Base-by-base conservation (phyloP, 805 yeast species). In the Brettanomyces custersianus region DNA sequence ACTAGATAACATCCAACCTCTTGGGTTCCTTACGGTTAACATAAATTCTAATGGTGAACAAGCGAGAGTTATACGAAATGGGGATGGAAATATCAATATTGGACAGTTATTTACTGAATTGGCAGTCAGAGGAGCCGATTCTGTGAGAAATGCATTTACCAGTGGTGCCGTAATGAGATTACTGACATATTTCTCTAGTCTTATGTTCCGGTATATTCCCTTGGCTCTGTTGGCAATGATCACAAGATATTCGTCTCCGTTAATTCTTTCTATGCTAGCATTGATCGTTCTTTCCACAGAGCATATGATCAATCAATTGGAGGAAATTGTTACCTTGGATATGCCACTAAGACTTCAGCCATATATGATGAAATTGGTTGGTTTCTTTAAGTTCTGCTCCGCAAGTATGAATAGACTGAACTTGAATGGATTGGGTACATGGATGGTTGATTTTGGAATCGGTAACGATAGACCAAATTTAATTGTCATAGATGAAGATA, bases 1-100 rank as follows among this genome's bases (percentile, higher is more conserved):
- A 21, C 40, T 66, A 13, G 39, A 48, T 22, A 21, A 33, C 10
- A 5, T 38, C 5, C 42, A 39, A 6, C 43, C 46, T 4, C 22
- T 47, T n/a, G 46, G 37, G 10, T 37, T 40, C 9, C 28, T 32
- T 5, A 32, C 27, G 28, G 35, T 32, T 6, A 5, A 20, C 12
- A 17, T 32, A 29, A 21, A 32, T 32, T 12, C 19, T 5, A 19
- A 7, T 13, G 29, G 22, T 6, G 30, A 24, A 4, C 17, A 5
- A 20, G 24, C 22, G 2, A 16, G 12, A 12, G 13, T 20, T 20
- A 20, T 12, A 10, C 12, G 17, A 9, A 20, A 18, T 30, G 24
- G 15, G 15, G 13, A n/a, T 13, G 15, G 20, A 15, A 30, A 19
- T 15, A 19, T 18, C 24, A 30, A 20, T 20, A 10, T 25, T 17